Conservation (phyloP, 495 filamentous ascomycete species). For the Hypoxylon fuscum region DNA sequence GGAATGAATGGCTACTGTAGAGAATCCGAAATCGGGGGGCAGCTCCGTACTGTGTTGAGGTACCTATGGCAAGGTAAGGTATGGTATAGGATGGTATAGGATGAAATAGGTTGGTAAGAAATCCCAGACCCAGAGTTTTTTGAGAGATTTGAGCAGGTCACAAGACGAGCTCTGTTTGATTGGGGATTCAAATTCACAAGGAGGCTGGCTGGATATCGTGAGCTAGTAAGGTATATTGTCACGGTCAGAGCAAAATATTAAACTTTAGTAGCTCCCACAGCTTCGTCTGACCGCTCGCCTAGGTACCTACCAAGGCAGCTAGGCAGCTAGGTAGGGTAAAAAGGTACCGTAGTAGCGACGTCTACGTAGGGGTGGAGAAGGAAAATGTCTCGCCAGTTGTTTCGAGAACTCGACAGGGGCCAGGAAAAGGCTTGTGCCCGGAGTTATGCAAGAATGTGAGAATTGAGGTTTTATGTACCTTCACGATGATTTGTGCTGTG, state of each 20-base stretch:
- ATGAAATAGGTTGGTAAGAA: conserved; percentile 10
- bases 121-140: neutral
- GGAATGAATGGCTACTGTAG: conserved; percentile 3
- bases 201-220: conserved; percentile 14
- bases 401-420: conserved; percentile 25
- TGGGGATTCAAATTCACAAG: conserved; percentile 8
- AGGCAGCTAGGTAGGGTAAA: conserved; percentile 20
- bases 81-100: no score
- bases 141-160: conserved; percentile 15
- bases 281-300: conserved; percentile 34
- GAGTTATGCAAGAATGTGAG: neutral
- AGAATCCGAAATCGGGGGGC: conserved; percentile 38
- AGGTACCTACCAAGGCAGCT: no score
- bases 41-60: no score
- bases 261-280: conserved; percentile 3
- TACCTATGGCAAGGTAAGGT: no score
- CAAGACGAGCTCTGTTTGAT: conserved; percentile 32
- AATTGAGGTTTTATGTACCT: neutral
- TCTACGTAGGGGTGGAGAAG: conserved; percentile 23
- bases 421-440: neutral
- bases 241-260: conserved; percentile 22
- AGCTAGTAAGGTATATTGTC: conserved; percentile 20
- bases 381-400: conserved; percentile 28
- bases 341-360: conserved; percentile 1
- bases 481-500: neutral